Percentiles rank a stretch among this genome's conserved stretches.
phyloP scores from a whole-genome alignment of 495 filamentous ascomycete genomes.

The Hyaloscypha variabilis region DNA sequence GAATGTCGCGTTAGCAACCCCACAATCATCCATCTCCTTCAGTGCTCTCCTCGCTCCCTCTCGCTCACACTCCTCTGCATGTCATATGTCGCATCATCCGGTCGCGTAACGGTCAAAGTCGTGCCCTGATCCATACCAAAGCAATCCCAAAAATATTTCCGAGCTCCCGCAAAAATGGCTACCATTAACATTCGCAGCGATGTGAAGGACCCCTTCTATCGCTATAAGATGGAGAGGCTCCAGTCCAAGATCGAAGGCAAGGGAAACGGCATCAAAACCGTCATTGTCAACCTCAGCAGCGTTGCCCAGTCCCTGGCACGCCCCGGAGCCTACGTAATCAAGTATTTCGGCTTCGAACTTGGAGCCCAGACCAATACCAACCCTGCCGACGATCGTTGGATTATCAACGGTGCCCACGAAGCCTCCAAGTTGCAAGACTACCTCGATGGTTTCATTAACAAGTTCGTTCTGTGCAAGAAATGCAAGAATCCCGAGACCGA shows the following conservation, averaged over 20 bases:
- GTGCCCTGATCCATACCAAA: constrained; percentile 30
- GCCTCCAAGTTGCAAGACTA: constrained; percentile 95
- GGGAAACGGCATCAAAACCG: constrained; percentile 96
- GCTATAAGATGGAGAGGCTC: constrained; percentile 99
- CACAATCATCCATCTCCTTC: constrained; percentile 44
- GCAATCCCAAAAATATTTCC: constrained; percentile 29
- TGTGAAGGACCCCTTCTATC: constrained; percentile 98
- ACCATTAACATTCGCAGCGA: constrained; percentile 98
- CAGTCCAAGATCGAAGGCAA: constrained; percentile 99
- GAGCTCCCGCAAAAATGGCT: constrained; percentile 65
- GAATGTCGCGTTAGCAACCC: constrained; percentile 49
- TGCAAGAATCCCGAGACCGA: constrained; percentile 99
- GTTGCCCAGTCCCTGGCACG: constrained; percentile 91
- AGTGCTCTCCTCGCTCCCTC: constrained; percentile 33
- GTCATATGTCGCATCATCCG: constrained; percentile 47
- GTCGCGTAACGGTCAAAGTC: constrained; percentile 44
- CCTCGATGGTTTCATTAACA: constrained; percentile 95
- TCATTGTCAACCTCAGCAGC: constrained; percentile 95
- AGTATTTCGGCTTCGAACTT: constrained; percentile 99
- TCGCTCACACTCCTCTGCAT: constrained; percentile 42
- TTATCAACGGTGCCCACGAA: constrained; percentile 99
- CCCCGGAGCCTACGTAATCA: constrained; percentile 94
- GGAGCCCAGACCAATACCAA: constrained; percentile 98
- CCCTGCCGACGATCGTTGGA: constrained; percentile 97
- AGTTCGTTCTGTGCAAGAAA: constrained; percentile 98